These are phyloP conservation scores for Lupinus albus DNA, from an alignment of 306 rosid species.

Conservation along the genomic window DNA sequence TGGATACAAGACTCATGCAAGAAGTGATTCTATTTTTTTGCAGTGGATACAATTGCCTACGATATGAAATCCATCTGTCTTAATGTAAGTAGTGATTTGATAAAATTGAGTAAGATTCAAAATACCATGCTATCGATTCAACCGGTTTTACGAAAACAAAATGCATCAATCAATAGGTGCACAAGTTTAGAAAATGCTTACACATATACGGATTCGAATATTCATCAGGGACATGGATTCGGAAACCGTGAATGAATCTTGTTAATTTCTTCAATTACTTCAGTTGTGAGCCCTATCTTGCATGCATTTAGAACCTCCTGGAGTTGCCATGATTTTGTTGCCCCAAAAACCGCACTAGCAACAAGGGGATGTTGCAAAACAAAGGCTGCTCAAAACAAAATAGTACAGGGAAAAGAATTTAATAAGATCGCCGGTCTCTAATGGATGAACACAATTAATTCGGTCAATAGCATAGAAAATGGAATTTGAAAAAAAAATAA, in stretches of 20 bases:
- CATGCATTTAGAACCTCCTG: conserved; percentile 63
- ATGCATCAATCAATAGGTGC: background rate
- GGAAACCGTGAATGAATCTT: conserved; percentile 69
- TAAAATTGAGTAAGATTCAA: too few relatives aligned
- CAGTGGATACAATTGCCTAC: too few relatives aligned
- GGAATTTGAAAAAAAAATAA: background rate
- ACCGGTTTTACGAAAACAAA: too few relatives aligned
- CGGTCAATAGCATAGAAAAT: conserved; percentile 23
- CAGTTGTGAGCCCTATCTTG: conserved; percentile 60
- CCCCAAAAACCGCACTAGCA: conserved; percentile 81
- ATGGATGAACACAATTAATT: conserved; percentile 6
- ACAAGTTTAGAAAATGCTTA: background rate
- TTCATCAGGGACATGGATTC: conserved; percentile 78
- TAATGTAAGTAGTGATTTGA: too few relatives aligned
- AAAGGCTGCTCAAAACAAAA: conserved; percentile 66
- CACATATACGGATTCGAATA: background rate
- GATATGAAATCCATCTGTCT: too few relatives aligned
- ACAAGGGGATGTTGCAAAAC: conserved; percentile 88
- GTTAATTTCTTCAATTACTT: conserved; percentile 65
- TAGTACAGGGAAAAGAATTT: background rate
- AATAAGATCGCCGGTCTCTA: background rate
- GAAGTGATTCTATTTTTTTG: too few relatives aligned
- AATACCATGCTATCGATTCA: too few relatives aligned
- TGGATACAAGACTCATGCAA: too few relatives aligned
- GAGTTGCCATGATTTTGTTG: conserved; percentile 81